Evolutionary conservation across 257 asterid species (phyloP).

Genomic region (Solanum etuberosum): DNA sequence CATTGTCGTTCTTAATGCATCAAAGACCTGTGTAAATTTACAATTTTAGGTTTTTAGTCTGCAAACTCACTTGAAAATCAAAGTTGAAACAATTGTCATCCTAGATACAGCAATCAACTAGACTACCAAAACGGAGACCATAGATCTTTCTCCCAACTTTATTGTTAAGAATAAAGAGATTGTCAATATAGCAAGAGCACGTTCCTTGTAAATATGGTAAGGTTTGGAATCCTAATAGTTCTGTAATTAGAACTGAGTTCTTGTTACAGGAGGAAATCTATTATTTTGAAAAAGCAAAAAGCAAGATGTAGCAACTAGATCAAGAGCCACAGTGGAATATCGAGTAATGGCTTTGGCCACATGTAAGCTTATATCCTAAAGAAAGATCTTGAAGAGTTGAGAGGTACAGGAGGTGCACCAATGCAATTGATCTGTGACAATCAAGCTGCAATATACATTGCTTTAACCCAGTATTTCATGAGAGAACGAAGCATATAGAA

Average conservation of each 20-base stretch:
- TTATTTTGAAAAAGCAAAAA: not conserved
- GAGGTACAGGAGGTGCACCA: not conserved
- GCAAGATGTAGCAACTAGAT: not conserved
- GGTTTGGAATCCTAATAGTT: not conserved
- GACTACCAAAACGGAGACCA: not conserved
- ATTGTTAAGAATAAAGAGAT: not conserved
- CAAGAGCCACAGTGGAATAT: not conserved
- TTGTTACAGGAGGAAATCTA: not conserved
- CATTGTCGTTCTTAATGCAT: slow-evolving; percentile 82
- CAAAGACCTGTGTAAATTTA: slow-evolving; percentile 59
- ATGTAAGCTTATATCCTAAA: not conserved
- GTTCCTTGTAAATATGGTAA: not conserved
- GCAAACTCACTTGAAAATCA: not conserved
- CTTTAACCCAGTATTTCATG: not conserved
- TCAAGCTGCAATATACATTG: not conserved
- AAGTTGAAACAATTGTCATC: not conserved
- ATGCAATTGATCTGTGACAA: not conserved
- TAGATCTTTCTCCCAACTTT: not conserved
- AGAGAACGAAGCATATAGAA: not conserved
- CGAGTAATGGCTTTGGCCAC: not conserved
- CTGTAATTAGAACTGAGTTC: not conserved
- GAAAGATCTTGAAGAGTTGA: not conserved
- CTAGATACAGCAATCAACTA: not conserved
- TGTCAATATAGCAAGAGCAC: not conserved
- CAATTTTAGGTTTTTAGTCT: not conserved